Evolutionary conservation across 495 filamentous ascomycete species (phyloP), one percentile per base, ranked within the genome.

Genomic region (Bacidia rubella): DNA sequence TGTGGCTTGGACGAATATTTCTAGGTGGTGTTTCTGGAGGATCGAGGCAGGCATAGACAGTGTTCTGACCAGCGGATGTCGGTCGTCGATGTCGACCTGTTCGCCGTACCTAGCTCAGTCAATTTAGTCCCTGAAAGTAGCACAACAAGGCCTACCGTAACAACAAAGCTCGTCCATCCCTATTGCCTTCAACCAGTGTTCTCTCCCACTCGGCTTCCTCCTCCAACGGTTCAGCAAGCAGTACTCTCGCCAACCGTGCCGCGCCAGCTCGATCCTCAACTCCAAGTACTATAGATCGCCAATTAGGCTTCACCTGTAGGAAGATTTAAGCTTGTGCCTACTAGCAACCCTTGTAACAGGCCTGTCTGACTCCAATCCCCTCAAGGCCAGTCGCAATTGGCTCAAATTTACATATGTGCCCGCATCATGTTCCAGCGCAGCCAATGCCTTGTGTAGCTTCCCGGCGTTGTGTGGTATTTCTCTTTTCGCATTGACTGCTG

Each of bases 201-300:
- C 74, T 71, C 62, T 95, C 90, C 86, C 87, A 93, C 40, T 69
- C 65, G 48, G 76, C 71, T 56, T 80, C 71, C 0, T 66, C 61
- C 27, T 71, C 71, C 59, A 95, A 68, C 12, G 89, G 83, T 68
- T 95, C 90, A 20, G 85, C 85, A 19, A 95, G 71, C 45, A 93
- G 66, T 29, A 84, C 67, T 25, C 78, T 74, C 12, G 87, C 74
- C 12, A 97, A 73, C 53, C 76, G 77, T 55, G 77, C 68, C 47
- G 79, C 75, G 41, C 65, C 63, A 40, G 52, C 60, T 47, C 67
- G 65, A 53, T 70, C 68, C 43, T 72, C 70, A 40, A 78, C 58
- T 11, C 75, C 73, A 24, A 82, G 70, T 2, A 80, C 76, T 79
- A 63, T 35, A n/a, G 5, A 52, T 38, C 27, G 29, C 27, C 21